Evolutionary conservation across 768 basidiomycete genomes (phyloP).

Genomic region (Heimioporus sp.): DNA sequence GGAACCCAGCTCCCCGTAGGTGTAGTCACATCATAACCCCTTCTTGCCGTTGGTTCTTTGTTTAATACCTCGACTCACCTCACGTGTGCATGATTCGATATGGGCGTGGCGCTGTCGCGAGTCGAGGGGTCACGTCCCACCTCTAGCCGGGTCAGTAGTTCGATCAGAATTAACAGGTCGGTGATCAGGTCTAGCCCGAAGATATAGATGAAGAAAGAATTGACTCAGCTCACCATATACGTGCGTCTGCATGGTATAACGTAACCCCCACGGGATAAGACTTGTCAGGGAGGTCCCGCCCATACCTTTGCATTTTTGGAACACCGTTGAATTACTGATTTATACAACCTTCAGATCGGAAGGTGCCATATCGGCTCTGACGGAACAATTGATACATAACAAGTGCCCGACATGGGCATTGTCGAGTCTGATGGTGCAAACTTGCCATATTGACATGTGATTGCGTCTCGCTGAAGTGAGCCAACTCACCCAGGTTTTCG

Average conservation of each 20-base stretch:
- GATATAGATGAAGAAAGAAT: neutral
- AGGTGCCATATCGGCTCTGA: neutral
- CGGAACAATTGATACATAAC: neutral
- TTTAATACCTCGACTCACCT: neutral
- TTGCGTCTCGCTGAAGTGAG: neutral
- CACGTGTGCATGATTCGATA: neutral
- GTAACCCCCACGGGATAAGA: neutral
- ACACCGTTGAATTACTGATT: neutral
- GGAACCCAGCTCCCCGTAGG: too few relatives aligned
- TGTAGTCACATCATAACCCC: neutral
- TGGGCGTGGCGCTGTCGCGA: neutral
- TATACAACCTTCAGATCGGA: constrained; percentile 3
- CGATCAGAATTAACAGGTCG: neutral
- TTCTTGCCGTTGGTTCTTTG: neutral
- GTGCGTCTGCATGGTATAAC: neutral
- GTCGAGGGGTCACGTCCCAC: neutral
- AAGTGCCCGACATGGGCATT: neutral
- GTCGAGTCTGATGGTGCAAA: constrained; percentile 9
- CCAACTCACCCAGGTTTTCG: constrained; percentile 1
- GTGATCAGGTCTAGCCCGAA: constrained; percentile 6
- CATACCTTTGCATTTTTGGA: neutral
- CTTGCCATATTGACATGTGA: constrained; percentile 2
- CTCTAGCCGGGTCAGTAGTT: neutral
- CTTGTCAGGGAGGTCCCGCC: too few relatives aligned
- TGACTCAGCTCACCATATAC: neutral